Percentiles rank a stretch among this genome's conserved stretches.
phyloP scores from a whole-genome alignment of 1,284 basidiomycete species.

The Athelia psychrophila region DNA sequence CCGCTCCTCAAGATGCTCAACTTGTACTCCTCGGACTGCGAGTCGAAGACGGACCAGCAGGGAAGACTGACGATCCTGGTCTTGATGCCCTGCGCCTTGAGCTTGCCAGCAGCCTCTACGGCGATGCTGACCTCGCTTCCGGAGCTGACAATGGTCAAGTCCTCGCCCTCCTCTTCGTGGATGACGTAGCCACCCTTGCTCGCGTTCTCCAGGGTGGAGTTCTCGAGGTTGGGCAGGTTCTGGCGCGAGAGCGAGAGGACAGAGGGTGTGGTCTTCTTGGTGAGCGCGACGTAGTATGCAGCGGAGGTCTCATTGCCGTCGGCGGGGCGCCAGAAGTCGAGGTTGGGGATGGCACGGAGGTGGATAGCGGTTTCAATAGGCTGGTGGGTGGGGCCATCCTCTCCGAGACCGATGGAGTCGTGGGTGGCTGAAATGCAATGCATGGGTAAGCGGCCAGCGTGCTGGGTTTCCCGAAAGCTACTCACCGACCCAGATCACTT shows the following conservation, averaged over 20 bases:
- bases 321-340: slow-evolving; percentile 89
- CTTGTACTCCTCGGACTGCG: slow-evolving; percentile 79
- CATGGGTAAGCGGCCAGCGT: not conserved
- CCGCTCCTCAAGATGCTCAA: slow-evolving; percentile 86
- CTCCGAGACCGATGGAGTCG: slow-evolving; percentile 89
- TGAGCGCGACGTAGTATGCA: slow-evolving; percentile 80
- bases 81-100: slow-evolving; percentile 77
- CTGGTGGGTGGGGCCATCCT: slow-evolving; percentile 97
- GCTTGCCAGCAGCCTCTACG: slow-evolving; percentile 79
- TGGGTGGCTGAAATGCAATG: slow-evolving; percentile 60
- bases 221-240: slow-evolving; percentile 91
- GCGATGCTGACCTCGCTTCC: slow-evolving; percentile 90
- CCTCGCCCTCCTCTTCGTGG: slow-evolving; percentile 73
- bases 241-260: slow-evolving; percentile 88
- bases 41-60: slow-evolving; percentile 88
- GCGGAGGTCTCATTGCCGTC: slow-evolving; percentile 96
- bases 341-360: slow-evolving; percentile 88
- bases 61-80: slow-evolving; percentile 86
- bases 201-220: slow-evolving; percentile 84
- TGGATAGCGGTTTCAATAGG: slow-evolving; percentile 88
- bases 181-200: slow-evolving; percentile 88
- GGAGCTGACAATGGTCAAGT: slow-evolving; percentile 85
- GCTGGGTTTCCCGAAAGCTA: slow-evolving; percentile 21
- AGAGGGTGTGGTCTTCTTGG: slow-evolving; percentile 76
- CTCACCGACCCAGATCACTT: slow-evolving; percentile 89